phyloP scores from a whole-genome alignment of 495 filamentous ascomycete genomes.

The Penicillium fimorum region DNA sequence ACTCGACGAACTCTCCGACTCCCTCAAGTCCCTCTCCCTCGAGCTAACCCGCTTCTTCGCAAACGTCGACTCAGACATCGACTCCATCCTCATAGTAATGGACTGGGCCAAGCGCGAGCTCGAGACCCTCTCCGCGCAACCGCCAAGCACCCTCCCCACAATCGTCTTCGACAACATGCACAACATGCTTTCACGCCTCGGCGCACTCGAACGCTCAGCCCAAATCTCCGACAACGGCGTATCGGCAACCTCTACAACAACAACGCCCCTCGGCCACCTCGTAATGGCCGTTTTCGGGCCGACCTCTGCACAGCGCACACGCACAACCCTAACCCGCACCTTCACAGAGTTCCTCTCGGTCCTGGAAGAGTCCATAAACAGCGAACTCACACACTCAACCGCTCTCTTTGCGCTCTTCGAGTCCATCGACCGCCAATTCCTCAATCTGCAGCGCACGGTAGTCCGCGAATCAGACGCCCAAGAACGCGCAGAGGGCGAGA shows the following conservation, averaged over 20 bases:
- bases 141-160: slow-evolving; percentile 56
- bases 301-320: slow-evolving; percentile 74
- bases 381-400: slow-evolving; percentile 72
- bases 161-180: slow-evolving; percentile 77
- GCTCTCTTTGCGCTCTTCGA: slow-evolving; percentile 82
- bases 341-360: slow-evolving; percentile 86
- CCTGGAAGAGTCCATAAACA: slow-evolving; percentile 83
- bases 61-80: slow-evolving; percentile 87
- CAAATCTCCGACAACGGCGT: slow-evolving; percentile 43
- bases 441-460: slow-evolving; percentile 82
- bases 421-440: slow-evolving; percentile 81
- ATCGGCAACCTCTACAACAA: slow-evolving; percentile 38
- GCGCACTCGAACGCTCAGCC: slow-evolving; percentile 58
- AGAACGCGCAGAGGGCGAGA: slow-evolving; percentile 72
- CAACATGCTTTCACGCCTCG: slow-evolving; percentile 64
- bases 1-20: slow-evolving; percentile 79
- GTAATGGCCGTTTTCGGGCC: slow-evolving; percentile 74
- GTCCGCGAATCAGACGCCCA: slow-evolving; percentile 77
- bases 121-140: slow-evolving; percentile 49
- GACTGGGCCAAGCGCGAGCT: slow-evolving; percentile 90
- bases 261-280: slow-evolving; percentile 64
- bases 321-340: slow-evolving; percentile 73
- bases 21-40: slow-evolving; percentile 72
- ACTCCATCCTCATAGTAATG: slow-evolving; percentile 89
- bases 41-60: slow-evolving; percentile 88